Evolutionary conservation across 2,329 filamentous ascomycete genomes (phyloP).

Genomic region (Fusarium equiseti): DNA sequence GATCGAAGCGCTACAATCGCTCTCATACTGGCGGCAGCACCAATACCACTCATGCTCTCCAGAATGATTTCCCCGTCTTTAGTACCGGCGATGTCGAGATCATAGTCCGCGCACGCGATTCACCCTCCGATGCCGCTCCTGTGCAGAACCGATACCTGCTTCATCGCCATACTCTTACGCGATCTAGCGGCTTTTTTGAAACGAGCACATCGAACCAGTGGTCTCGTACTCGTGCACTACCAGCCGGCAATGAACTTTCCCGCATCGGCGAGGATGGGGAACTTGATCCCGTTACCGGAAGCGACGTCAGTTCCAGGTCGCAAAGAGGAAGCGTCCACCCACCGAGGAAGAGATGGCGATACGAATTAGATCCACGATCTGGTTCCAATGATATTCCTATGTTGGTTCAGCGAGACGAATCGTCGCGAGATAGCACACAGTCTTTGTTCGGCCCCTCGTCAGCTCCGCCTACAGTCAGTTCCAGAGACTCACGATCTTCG

Average conservation of each 20-base stretch:
- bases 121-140: constrained; percentile 32
- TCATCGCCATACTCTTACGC: constrained; percentile 86
- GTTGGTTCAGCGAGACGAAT: constrained; percentile 81
- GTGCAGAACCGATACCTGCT: constrained; percentile 85
- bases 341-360: constrained; percentile 78
- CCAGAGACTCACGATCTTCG: constrained; percentile 59
- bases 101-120: constrained; percentile 71
- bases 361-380: constrained; percentile 84
- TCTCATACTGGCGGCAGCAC: constrained; percentile 81
- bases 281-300: constrained; percentile 38
- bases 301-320: constrained; percentile 39
- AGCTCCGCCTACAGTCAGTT: constrained; percentile 37
- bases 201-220: constrained; percentile 85
- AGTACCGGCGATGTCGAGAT: constrained; percentile 96
- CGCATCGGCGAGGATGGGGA: constrained; percentile 63
- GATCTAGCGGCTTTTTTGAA: constrained; percentile 95
- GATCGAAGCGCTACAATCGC: constrained; percentile 79
- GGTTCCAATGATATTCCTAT: constrained; percentile 85
- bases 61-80: constrained; percentile 95
- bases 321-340: constrained; percentile 21
- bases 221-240: constrained; percentile 56
- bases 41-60: constrained; percentile 74
- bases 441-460: constrained; percentile 52
- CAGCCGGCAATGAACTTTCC: constrained; percentile 61
- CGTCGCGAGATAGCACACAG: constrained; percentile 36